phyloP scores from a whole-genome alignment of 2,329 filamentous ascomycete species.

The Pseudopithomyces chartarum region DNA sequence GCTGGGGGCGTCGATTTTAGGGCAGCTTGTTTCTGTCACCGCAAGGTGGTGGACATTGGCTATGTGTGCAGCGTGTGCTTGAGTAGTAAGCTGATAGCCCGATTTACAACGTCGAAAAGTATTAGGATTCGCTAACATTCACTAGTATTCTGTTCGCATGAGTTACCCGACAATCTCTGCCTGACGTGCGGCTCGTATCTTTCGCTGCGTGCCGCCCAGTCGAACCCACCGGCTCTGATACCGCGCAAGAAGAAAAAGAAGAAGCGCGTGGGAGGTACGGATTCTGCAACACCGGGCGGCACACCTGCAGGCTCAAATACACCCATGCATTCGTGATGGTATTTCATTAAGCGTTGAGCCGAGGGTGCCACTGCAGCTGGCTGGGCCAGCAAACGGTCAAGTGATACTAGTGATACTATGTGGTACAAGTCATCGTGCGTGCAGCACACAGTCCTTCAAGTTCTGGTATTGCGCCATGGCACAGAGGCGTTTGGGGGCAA shows the following conservation, averaged over 20 bases:
- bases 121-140: conserved; percentile 6
- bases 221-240: conserved; percentile 41
- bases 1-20: conserved; percentile 92
- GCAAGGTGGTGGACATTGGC: conserved; percentile 85
- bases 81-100: conserved; percentile 64
- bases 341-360: not conserved
- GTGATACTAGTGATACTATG: too few species aligned
- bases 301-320: conserved; percentile 40
- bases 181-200: conserved; percentile 47
- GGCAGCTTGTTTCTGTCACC: conserved; percentile 97
- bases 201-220: conserved; percentile 40
- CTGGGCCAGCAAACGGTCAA: too few species aligned
- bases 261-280: conserved; percentile 36
- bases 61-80: conserved; percentile 97
- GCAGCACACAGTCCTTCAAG: too few species aligned
- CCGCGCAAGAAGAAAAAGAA: conserved; percentile 48
- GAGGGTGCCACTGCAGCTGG: too few species aligned
- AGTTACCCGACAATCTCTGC: conserved; percentile 41
- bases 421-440: too few species aligned
- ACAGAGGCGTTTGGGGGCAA: not conserved
- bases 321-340: conserved; percentile 37
- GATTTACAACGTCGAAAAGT: conserved; percentile 3
- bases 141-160: conserved; percentile 44
- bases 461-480: too few species aligned
- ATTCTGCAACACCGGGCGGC: conserved; percentile 41